Conservation (phyloP, 768 basidiomycete species). For the Zangia roseola region DNA sequence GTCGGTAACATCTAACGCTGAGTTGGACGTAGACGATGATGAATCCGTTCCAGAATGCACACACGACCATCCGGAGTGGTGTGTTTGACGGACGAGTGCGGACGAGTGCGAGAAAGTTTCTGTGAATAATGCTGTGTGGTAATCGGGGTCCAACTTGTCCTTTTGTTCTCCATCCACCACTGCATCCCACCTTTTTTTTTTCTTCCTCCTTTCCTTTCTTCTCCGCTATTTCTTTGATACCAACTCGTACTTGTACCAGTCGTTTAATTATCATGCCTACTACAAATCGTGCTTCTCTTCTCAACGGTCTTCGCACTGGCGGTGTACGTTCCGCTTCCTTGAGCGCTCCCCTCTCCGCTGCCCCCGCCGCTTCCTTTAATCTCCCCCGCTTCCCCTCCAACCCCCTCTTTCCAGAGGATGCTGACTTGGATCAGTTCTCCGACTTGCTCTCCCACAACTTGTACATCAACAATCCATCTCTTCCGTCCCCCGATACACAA, state of each 20-base stretch:
- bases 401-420: slow-evolving; percentile 46
- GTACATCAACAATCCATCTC: slow-evolving; percentile 51
- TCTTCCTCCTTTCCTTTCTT: slow-evolving; percentile 14
- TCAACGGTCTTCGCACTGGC: slow-evolving; percentile 85
- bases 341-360: slow-evolving; percentile 64
- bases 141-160: slow-evolving; percentile 10
- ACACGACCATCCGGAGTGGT: slow-evolving; percentile 74
- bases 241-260: slow-evolving; percentile 20
- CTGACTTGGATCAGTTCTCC: slow-evolving; percentile 58
- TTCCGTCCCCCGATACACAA: slow-evolving; percentile 69
- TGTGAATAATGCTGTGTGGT: slow-evolving; percentile 39
- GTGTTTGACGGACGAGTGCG: slow-evolving; percentile 84
- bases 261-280: slow-evolving; percentile 42
- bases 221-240: slow-evolving; percentile 7
- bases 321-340: slow-evolving; percentile 78
- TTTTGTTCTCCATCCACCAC: slow-evolving; percentile 19
- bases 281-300: slow-evolving; percentile 74
- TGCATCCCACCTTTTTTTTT: slow-evolving; percentile 22
- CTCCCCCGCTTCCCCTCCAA: slow-evolving; percentile 54
- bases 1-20: neutral
- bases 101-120: slow-evolving; percentile 81
- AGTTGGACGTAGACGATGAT: slow-evolving; percentile 60
- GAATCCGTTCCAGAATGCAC: slow-evolving; percentile 96
- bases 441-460: slow-evolving; percentile 55
- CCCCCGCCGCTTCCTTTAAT: slow-evolving; percentile 60